Evolutionary conservation across 2,329 filamentous ascomycete genomes (phyloP), one percentile per base, ranked within the genome.

Genomic region (Beauveria brongniartii): DNA sequence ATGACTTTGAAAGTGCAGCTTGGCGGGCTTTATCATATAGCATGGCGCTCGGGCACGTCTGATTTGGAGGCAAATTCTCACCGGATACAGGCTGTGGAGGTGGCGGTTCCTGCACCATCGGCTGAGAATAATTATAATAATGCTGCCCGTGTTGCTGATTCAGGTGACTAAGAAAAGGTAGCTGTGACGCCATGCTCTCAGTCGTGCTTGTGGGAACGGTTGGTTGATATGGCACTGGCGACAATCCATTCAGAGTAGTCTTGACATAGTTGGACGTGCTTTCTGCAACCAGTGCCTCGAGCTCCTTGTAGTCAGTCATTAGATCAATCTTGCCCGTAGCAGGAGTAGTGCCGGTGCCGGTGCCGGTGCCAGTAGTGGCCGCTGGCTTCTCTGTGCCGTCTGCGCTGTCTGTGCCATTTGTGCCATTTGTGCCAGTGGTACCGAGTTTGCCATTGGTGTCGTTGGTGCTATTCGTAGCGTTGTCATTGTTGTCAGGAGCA

Each of bases 21-120:
- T 85, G 82, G 1, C 83, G 78, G 14, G 83, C 83, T 58, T 80
- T 79, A 63, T 85, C 82, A 61, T 85, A 86, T 1, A 86, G 71
- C 1, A 80, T 75, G 0, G 82, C 75, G 22, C 81, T 85, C 0
- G 82, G 77, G 22, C 77, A 80, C 5, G 77, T 79, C 63, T 86
- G 83, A 54, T 83, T 82, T 0, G 83, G 83, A 3, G 83, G 83
- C 0, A 85, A 67, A 28, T 74, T 74, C 43, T 74, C 71, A 2
- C 71, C 70, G 14, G 68, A 69, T 3, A 65, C 68, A 5, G 50
- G 50, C n/a, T 28, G 58, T 30, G 14, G 58, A 18, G 51, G 58
- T 48, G 58, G 50, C 43, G 14, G 58, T 28, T 60, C 41, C 16
- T 64, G 71, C 8, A 65, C 68, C 28, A 62, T 64, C 37, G 66